Base-by-base conservation (phyloP, 1,284 basidiomycete genomes). In the Apiotrichum gracile region DNA sequence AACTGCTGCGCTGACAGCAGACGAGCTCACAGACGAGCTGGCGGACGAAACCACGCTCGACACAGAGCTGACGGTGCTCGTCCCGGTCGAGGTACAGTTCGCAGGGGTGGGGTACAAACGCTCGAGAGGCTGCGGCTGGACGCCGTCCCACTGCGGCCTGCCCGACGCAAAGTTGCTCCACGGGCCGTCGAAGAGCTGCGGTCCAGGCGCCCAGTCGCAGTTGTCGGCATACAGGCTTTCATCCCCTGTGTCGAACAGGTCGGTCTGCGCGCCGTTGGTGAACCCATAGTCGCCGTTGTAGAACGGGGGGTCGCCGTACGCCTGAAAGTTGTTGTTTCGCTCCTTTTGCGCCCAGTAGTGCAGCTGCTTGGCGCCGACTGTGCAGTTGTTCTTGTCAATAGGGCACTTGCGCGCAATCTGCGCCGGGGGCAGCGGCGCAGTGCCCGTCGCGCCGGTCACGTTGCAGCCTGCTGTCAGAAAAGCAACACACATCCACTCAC, bases 291-390 rank as follows among this genome's bases (percentile, higher is more conserved):
- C 65, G 31, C 52, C 62, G 55, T 77, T 65, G 61, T 64, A 68
- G 47, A 51, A 61, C 4, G 64, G 66, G 3, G 63, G 63, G 25
- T 51, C 52, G 40, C 40, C 49, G 31, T 5, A 21, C 39, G 52
- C 24, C 41, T 59, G 53, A 67, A 83, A 84, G 58, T 85, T 83
- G 66, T 51, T 83, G 64, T 83, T 76, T n/a, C 57, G 47, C 47
- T 54, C 49, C 9, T 27, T 44, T 42, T 74, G 72, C 17, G 58
- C 60, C 72, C 70, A 74, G 58, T 69, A 72, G 41, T 70, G 67
- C 5, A 68, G 33, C 16, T n/a, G 16, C 34, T 47, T 47, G 5
- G 45, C 45, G 34, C 48, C 48, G 16, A 50, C 31, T 1, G 48
- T 50, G 47, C 71, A 73, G 54, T 72, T 71, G 50, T 34, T 47